Conservation (phyloP, 2,329 filamentous ascomycete genomes). For the Ophiostoma sp. region DNA sequence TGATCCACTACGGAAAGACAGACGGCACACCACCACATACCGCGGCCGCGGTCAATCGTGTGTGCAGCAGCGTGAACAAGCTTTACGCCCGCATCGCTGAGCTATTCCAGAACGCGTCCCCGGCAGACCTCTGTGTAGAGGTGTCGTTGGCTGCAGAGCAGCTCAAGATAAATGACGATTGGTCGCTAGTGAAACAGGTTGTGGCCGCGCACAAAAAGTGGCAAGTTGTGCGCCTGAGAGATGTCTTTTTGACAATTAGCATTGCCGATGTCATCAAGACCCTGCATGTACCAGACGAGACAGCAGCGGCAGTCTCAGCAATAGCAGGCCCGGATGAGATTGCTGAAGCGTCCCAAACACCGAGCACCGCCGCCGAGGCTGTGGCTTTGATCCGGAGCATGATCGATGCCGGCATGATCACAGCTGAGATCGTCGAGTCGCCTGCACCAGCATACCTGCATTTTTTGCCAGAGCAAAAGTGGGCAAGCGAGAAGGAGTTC, state of each 20-base stretch:
- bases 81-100: slow-evolving; percentile 66
- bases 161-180: slow-evolving; percentile 36
- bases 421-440: slow-evolving; percentile 46
- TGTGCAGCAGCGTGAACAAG: slow-evolving; percentile 54
- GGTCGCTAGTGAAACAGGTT: slow-evolving; percentile 59
- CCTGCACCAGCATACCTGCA: slow-evolving; percentile 40
- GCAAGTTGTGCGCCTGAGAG: slow-evolving; percentile 66
- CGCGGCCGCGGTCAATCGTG: slow-evolving; percentile 47
- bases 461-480: slow-evolving; percentile 39
- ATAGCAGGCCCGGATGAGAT: slow-evolving; percentile 31
- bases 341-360: slow-evolving; percentile 21
- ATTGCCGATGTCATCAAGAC: slow-evolving; percentile 47
- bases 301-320: neutral
- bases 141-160: slow-evolving; percentile 45
- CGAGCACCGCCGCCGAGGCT: slow-evolving; percentile 41
- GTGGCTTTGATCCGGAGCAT: slow-evolving; percentile 48
- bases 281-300: slow-evolving; percentile 44
- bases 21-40: slow-evolving; percentile 51
- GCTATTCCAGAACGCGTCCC: slow-evolving; percentile 24
- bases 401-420: slow-evolving; percentile 50
- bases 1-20: slow-evolving; percentile 61
- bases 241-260: slow-evolving; percentile 60
- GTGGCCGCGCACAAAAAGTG: slow-evolving; percentile 66
- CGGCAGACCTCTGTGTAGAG: neutral
- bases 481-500: slow-evolving; percentile 30